These are phyloP conservation scores for Aspergillus pseudoterreus DNA, from an alignment of 2,329 filamentous ascomycete genomes.

Conservation along the genomic window DNA sequence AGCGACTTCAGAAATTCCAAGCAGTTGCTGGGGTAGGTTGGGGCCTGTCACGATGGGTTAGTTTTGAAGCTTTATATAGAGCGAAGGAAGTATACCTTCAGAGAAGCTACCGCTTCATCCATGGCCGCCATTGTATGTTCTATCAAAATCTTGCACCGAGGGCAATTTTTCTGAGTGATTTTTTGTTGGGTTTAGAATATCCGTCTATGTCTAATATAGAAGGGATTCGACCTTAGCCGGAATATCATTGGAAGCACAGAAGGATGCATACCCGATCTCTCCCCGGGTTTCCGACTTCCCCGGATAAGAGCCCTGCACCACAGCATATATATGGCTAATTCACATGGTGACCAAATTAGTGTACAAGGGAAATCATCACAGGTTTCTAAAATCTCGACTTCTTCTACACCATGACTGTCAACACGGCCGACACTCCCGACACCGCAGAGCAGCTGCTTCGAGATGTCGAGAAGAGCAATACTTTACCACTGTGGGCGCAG, in stretches of 20 bases:
- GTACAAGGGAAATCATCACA: neutral
- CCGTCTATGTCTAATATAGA: neutral
- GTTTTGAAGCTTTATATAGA: neutral
- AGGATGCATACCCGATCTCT: slow-evolving; percentile 1
- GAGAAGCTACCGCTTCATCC: neutral
- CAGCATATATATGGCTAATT: neutral
- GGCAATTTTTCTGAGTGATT: no score
- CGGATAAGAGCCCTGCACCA: neutral
- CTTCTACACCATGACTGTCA: neutral
- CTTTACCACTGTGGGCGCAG: slow-evolving; percentile 46
- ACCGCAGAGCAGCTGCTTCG: slow-evolving; percentile 15
- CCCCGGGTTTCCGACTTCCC: slow-evolving; percentile 1
- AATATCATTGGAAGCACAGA: neutral
- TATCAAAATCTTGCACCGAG: neutral
- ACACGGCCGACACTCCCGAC: slow-evolving; percentile 3
- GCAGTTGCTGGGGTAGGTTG: slow-evolving; percentile 16
- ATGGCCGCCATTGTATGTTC: neutral
- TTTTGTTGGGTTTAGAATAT: neutral
- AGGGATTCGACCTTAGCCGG: neutral
- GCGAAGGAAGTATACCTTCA: neutral
- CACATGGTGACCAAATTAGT: neutral
- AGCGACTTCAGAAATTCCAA: slow-evolving; percentile 2
- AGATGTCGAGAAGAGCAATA: slow-evolving; percentile 21
- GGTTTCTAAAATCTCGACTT: neutral
- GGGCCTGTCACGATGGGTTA: slow-evolving; percentile 1